phyloP scores from a whole-genome alignment of 176 grass and related monocot species.

The Bolboschoenus planiculmis region DNA sequence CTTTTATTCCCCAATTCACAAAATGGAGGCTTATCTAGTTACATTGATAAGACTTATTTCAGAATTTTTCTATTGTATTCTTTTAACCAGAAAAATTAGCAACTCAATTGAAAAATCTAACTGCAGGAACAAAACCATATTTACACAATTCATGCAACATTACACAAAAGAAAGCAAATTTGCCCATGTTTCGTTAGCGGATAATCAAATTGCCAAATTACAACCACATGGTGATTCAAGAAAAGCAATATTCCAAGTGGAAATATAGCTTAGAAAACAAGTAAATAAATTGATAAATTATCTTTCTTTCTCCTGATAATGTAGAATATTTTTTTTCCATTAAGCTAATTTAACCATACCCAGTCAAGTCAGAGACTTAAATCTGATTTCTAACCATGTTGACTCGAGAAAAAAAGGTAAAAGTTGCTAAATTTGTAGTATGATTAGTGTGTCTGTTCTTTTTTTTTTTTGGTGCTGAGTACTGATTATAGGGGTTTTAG shows the following conservation, averaged over 20 bases:
- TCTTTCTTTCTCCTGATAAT: neutral
- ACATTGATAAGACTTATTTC: neutral
- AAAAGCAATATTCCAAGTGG: neutral
- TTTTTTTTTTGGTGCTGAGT: neutral
- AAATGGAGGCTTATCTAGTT: neutral
- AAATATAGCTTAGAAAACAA: neutral
- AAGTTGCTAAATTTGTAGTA: too few relatives aligned
- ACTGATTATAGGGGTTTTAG: neutral
- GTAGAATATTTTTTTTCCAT: neutral
- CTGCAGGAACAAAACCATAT: neutral
- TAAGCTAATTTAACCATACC: neutral
- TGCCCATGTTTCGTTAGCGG: neutral
- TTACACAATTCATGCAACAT: neutral
- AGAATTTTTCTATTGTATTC: neutral
- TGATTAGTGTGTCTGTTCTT: too few relatives aligned
- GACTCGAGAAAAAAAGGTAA: too few relatives aligned
- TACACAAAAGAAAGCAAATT: neutral
- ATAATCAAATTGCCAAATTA: neutral
- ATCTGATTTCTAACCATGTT: neutral
- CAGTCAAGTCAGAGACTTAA: neutral
- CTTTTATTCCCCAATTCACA: neutral
- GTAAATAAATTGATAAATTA: neutral
- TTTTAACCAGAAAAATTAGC: neutral
- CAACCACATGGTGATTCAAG: neutral
- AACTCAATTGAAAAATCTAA: neutral